These are phyloP conservation scores for Trypethelium eluteriae DNA, from an alignment of 495 filamentous ascomycete species.

Conservation along the genomic window DNA sequence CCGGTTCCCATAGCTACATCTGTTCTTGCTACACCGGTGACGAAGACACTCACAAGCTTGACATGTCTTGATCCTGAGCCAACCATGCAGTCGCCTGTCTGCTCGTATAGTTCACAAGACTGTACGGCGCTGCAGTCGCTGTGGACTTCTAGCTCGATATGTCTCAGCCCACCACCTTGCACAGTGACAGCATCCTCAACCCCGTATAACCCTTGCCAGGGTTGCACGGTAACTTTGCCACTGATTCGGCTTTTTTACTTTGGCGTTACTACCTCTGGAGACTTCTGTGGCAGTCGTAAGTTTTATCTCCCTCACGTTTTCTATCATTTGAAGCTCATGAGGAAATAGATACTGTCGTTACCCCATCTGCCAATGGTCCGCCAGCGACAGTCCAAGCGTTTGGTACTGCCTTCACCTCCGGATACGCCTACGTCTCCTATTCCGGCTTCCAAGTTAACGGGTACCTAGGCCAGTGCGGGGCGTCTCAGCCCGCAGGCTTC, in stretches of 20 bases:
- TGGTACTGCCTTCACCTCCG: slow-evolving; percentile 3
- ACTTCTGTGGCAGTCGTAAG: background rate
- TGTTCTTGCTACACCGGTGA: background rate
- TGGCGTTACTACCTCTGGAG: background rate
- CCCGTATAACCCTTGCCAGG: background rate
- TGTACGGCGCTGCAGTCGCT: background rate
- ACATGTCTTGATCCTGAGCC: background rate
- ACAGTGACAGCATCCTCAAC: background rate
- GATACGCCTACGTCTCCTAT: slow-evolving; percentile 1
- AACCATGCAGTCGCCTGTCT: background rate
- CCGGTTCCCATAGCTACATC: background rate
- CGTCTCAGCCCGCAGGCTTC: background rate
- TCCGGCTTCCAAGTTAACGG: background rate
- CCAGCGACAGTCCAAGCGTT: background rate
- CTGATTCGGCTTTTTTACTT: background rate
- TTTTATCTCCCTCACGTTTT: background rate
- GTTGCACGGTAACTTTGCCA: background rate
- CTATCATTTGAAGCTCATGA: background rate
- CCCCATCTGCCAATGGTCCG: background rate
- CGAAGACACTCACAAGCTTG: background rate
- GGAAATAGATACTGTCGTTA: background rate
- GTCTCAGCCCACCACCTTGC: background rate
- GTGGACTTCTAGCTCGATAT: background rate
- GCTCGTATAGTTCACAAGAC: background rate
- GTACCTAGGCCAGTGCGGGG: background rate